Evolutionary conservation across 805 yeast genomes (phyloP).

Genomic region (Pichia deserticola): DNA sequence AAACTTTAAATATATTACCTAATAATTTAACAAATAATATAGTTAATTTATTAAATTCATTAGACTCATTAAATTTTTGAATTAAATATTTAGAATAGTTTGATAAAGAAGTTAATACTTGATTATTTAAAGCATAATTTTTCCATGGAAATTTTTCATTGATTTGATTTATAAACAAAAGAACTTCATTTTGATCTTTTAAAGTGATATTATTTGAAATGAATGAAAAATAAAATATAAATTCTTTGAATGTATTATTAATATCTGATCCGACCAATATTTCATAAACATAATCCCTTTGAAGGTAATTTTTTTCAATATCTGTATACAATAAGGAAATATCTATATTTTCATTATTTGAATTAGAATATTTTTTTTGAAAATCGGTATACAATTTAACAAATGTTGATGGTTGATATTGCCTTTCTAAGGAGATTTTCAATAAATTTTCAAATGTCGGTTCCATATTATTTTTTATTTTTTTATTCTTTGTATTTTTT

Average conservation of each 20-base stretch:
- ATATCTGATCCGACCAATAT: constrained; percentile 22
- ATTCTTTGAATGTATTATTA: constrained; percentile 19
- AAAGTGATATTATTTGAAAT: constrained; percentile 11
- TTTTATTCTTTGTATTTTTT: too few species aligned
- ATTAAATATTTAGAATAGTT: constrained; percentile 8
- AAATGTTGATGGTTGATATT: constrained; percentile 22
- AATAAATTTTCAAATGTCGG: constrained; percentile 16
- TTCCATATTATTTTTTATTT: background rate
- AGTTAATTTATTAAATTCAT: constrained; percentile 11
- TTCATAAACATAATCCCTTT: constrained; percentile 24
- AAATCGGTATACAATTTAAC: constrained; percentile 23
- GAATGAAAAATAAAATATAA: constrained; percentile 16
- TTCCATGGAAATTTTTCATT: constrained; percentile 20
- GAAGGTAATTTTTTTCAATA: constrained; percentile 14
- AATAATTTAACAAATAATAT: constrained; percentile 21
- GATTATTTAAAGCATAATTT: constrained; percentile 7
- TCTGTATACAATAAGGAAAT: constrained; percentile 15
- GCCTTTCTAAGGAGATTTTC: constrained; percentile 16
- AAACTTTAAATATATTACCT: constrained; percentile 12
- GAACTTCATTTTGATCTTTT: constrained; percentile 19
- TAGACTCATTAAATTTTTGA: background rate
- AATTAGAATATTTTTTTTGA: constrained; percentile 13
- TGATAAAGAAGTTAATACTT: constrained; percentile 14
- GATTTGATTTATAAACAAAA: constrained; percentile 24
- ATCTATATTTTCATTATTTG: constrained; percentile 10